phyloP scores from a whole-genome alignment of 2,329 filamentous ascomycete species.

The Alternaria novae-zelandiae region DNA sequence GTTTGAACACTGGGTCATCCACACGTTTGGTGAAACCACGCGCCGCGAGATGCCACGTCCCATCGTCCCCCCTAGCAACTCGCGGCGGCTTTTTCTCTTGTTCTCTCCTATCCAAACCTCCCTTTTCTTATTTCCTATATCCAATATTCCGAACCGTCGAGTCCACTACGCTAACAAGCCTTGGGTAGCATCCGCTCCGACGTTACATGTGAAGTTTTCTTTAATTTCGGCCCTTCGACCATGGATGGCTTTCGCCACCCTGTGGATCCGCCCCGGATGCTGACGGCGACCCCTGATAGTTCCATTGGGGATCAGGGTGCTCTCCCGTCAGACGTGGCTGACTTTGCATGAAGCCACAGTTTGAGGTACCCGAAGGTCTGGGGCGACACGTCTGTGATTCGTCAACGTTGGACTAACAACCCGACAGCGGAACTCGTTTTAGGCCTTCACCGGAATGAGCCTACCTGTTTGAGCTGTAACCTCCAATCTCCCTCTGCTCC shows the following conservation, averaged over 20 bases:
- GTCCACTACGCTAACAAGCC: slow-evolving; percentile 5
- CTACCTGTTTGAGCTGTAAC: slow-evolving; percentile 3
- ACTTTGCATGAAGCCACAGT: slow-evolving; percentile 28
- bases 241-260: slow-evolving; percentile 1
- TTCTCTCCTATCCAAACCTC: background rate
- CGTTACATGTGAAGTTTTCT: slow-evolving; percentile 17
- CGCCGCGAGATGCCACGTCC: background rate
- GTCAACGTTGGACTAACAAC: slow-evolving; percentile 13
- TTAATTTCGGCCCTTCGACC: slow-evolving; percentile 18
- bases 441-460: slow-evolving; percentile 13
- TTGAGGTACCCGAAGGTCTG: slow-evolving; percentile 11
- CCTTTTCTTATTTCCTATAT: slow-evolving; percentile 8
- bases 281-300: background rate
- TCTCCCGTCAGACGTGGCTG: slow-evolving; percentile 22
- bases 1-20: slow-evolving; percentile 1
- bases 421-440: slow-evolving; percentile 13
- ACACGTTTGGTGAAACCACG: slow-evolving; percentile 7
- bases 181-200: slow-evolving; percentile 22
- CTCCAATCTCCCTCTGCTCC: slow-evolving; percentile 1
- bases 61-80: background rate
- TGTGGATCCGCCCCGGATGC: slow-evolving; percentile 6
- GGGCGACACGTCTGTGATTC: slow-evolving; percentile 18
- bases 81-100: background rate
- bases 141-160: slow-evolving; percentile 21
- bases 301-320: slow-evolving; percentile 5